Conservation (phyloP, 176 grass and related monocot genomes). For the Aegilops speltoides region DNA sequence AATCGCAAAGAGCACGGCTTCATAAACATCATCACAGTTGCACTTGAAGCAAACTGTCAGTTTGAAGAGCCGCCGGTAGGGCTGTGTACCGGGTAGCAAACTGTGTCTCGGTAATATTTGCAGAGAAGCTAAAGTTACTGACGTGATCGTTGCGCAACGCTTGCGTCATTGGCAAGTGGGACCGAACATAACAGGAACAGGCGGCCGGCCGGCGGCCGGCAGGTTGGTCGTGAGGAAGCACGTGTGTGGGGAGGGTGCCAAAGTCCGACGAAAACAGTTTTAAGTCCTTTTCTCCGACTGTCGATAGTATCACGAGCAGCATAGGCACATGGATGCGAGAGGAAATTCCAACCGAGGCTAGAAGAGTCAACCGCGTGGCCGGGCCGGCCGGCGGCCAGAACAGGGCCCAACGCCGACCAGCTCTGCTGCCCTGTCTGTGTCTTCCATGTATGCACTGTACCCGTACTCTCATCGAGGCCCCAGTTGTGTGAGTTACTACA, state of each 20-base stretch:
- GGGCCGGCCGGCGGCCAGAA: neutral
- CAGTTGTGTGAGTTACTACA: neutral
- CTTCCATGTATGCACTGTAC: neutral
- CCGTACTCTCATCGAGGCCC: neutral
- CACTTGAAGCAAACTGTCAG: too few species aligned
- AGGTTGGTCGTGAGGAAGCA: conserved; percentile 3
- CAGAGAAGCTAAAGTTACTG: neutral
- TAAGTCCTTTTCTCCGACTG: neutral
- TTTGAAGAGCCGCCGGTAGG: too few species aligned
- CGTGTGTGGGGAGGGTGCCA: neutral
- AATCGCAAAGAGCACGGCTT: too few species aligned
- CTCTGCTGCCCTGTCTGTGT: neutral
- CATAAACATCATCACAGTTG: too few species aligned
- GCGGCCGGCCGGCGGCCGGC: neutral
- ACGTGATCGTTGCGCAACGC: neutral
- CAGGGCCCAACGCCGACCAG: neutral
- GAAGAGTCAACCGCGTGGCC: neutral
- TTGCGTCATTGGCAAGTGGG: neutral
- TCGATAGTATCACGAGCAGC: neutral
- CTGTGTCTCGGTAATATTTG: too few species aligned
- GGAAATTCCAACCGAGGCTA: neutral
- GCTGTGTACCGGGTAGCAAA: too few species aligned
- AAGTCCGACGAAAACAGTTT: neutral
- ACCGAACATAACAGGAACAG: neutral
- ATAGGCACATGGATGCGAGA: neutral